Conservation (phyloP, 2,329 filamentous ascomycete species). For the Pseudogymnoascus sp. region DNA sequence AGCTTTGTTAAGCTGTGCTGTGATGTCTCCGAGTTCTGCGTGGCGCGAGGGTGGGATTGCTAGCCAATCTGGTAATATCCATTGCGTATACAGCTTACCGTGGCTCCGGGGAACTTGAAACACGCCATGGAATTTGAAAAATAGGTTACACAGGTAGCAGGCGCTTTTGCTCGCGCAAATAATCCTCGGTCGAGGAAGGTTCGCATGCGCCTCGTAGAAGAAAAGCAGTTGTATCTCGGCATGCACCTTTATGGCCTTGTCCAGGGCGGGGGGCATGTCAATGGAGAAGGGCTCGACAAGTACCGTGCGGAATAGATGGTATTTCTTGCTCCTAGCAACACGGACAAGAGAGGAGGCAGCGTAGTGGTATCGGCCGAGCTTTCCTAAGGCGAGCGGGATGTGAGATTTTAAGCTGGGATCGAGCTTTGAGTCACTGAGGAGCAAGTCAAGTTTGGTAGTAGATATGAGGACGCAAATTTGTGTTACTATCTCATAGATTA, state of each 20-base stretch:
- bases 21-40: constrained; percentile 10
- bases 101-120: constrained; percentile 37
- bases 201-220: constrained; percentile 33
- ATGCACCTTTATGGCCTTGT: constrained; percentile 33
- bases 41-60: constrained; percentile 12
- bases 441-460: constrained; percentile 1
- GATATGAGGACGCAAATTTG: constrained; percentile 2
- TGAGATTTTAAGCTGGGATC: constrained; percentile 16
- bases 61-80: constrained; percentile 35
- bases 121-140: constrained; percentile 36
- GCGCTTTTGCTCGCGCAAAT: constrained; percentile 44
- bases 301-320: constrained; percentile 21
- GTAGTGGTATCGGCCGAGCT: constrained; percentile 28
- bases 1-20: constrained; percentile 12
- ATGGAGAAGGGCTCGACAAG: constrained; percentile 19
- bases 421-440: constrained; percentile 7
- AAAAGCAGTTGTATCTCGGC: constrained; percentile 44
- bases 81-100: constrained; percentile 38
- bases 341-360: constrained; percentile 23
- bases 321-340: constrained; percentile 20
- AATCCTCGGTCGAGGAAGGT: constrained; percentile 31
- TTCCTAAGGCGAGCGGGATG: constrained; percentile 24
- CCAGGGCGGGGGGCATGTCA: constrained; percentile 12
- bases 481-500: constrained; percentile 14
- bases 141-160: constrained; percentile 44